Evolutionary conservation across 352 stramenopile species (phyloP), one percentile per base, ranked within the genome.

Genomic region (Phytophthora sp.): DNA sequence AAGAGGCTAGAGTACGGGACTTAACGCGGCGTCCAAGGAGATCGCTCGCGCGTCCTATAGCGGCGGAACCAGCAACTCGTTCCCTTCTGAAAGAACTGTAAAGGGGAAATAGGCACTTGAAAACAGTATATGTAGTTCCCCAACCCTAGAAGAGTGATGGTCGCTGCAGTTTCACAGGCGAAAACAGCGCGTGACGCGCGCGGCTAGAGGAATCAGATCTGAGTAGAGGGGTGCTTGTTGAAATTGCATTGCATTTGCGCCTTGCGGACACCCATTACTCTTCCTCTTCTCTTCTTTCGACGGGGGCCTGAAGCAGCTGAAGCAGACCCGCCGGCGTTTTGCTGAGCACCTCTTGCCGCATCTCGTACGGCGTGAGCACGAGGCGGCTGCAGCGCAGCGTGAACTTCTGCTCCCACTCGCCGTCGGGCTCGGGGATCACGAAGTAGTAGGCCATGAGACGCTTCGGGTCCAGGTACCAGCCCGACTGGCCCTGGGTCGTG

Each of bases 391-490:
- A 94, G 23, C 74, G 79, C 55, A 90, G 42, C 56, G 80, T 71
- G 64, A 72, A 59, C 64, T 88, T 87, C 53, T 89, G 83, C 21
- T 76, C 69, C 83, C 85, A 94, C 47, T 90, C 82, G 58, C 80
- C 79, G 33, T 78, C 67, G 41, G 74, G 69, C 2, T 78, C 31
- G 7, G 74, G 56, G 33, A 94, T 76, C 13, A 71, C 66, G 44
- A 94, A 94, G 71, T 90, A 92, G 69, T 94, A 91, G 44, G 85
- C 85, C 45, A 87, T 77, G 49, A 87, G 69, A 16, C 76, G 85
- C 73, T 88, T 88, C 8, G 80, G 80, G 70, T 94, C 82, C 66
- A 92, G 71, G 62, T 94, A 94, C 82, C 85, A 92, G 12, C 85
- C 83, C 1, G 78, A 85, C 6, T 63, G 71, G 30, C 83, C 85